Percentiles rank a stretch among this genome's conserved stretches.
These are phyloP conservation scores for Chlamydomonas urium DNA, from an alignment of 139 green algal species.

Conservation along the genomic window DNA sequence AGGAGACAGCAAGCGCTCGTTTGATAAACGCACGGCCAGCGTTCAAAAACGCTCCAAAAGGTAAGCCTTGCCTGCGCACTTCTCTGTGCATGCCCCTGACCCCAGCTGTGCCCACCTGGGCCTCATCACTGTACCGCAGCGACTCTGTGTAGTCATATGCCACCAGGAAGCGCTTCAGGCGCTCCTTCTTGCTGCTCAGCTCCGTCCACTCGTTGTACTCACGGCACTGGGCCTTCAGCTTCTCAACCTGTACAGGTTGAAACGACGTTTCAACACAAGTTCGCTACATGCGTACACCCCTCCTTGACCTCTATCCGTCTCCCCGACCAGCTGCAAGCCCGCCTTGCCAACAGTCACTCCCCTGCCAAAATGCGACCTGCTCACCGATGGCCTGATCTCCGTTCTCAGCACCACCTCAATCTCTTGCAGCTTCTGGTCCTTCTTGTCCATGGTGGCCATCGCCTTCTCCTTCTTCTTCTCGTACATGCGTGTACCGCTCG, in stretches of 20 bases:
- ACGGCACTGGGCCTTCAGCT: conserved; percentile 30
- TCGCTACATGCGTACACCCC: no score
- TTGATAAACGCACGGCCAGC: no score
- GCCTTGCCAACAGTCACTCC: no score
- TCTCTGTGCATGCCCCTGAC: no score
- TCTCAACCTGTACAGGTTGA: no score
- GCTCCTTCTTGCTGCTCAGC: conserved; percentile 30
- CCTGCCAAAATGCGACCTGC: conserved; percentile 80
- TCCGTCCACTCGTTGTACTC: conserved; percentile 81
- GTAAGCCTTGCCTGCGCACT: no score
- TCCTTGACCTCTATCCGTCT: no score
- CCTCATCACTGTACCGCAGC: no score
- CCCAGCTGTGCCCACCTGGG: no score
- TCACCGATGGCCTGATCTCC: conserved; percentile 78
- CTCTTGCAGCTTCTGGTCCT: conserved; percentile 91
- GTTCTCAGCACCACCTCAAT: conserved; percentile 80
- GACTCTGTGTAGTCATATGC: conserved; percentile 73
- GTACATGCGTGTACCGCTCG: conserved; percentile 95
- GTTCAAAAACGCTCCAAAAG: no score
- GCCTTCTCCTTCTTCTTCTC: conserved; percentile 93
- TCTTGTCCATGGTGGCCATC: conserved; percentile 90
- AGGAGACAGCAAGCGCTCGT: no score
- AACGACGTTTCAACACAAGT: background rate
- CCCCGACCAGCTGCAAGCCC: no score
- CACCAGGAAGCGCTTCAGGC: conserved; percentile 77